Evolutionary conservation across 345 rosid genomes (phyloP), one percentile per base, ranked within the genome.

Genomic region (Euphorbia pulcherrima): DNA sequence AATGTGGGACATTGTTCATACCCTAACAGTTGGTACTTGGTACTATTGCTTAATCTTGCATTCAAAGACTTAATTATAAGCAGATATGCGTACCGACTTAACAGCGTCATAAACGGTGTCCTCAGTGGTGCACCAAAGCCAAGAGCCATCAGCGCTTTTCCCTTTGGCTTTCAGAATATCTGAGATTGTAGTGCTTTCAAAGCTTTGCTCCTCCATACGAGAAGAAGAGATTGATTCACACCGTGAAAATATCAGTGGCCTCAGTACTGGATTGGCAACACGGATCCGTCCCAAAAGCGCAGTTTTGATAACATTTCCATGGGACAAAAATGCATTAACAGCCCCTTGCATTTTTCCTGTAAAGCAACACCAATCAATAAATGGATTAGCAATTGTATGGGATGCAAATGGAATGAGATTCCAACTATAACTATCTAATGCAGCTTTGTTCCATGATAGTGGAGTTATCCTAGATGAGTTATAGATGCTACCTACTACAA

Each of bases 71-170:
- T 14, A 14, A 18, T 21, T 13, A 1, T 30, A 57, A 53, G 68
- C 35, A 14, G 21, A 47, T 30, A 55, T 18, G 28, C 87, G 48
- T 85, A 94, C 99, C 82, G 99, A 86, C 83, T 94, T 82, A 50
- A 94, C 99, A 73, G 96, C 99, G 59, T 94, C 92, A 62, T 90
- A 91, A 35, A 94, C 97, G 46, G 84, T 27, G 75, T 94, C 99
- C 64, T 90, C 87, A 3, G 90, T 90, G 2, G 96, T 85, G 86
- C 99, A 94, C 99, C 99, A 94, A 74, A 94, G 95, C 99, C 99
- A 90, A 70, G 99, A 94, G 47, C 99, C 99, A 83, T 94, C 97
- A 2, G 97, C 99, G 65, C 64, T 67, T 79, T 89, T 89, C 57
- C 99, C 97, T 80, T 94, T 94, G 0, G 72, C 85, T 53, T 83